Conservation (phyloP, 305 asterid genomes). For the Solanum hybrid region DNA sequence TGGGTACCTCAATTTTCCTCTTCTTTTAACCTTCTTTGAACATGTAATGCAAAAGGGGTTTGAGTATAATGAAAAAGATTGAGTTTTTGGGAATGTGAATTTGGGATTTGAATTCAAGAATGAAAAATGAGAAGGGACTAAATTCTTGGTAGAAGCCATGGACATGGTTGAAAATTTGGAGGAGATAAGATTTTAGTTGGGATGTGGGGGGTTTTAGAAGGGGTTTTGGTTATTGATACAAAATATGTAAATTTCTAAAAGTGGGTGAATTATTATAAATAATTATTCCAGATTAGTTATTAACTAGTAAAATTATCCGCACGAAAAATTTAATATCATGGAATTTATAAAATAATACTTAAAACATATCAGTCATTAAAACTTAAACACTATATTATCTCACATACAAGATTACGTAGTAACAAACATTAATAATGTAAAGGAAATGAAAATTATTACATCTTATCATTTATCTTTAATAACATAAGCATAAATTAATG, state of each 20-base stretch:
- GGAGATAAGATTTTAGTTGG: neutral
- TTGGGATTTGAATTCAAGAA: constrained; percentile 17
- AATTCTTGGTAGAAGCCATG: constrained; percentile 24
- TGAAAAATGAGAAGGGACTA: constrained; percentile 22
- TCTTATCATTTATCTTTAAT: too few relatives aligned
- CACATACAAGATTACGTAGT: too few relatives aligned
- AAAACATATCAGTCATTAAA: too few relatives aligned
- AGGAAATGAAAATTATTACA: too few relatives aligned
- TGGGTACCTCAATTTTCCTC: constrained; percentile 85
- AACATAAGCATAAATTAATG: too few relatives aligned
- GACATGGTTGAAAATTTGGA: constrained; percentile 21
- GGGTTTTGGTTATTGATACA: neutral
- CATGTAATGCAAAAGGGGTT: constrained; percentile 26
- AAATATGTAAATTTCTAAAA: neutral
- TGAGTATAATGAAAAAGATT: constrained; percentile 8
- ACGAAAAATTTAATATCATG: too few relatives aligned
- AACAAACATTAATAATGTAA: too few relatives aligned
- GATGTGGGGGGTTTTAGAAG: neutral
- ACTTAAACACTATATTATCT: too few relatives aligned
- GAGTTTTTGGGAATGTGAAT: constrained; percentile 14
- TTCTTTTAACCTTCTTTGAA: constrained; percentile 60
- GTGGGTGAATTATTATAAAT: neutral
- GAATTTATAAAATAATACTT: too few relatives aligned
- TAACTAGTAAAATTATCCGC: too few relatives aligned
- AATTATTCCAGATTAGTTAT: neutral